Conservation (phyloP, 805 yeast species). For the Cyberlindnera bimundalis region DNA sequence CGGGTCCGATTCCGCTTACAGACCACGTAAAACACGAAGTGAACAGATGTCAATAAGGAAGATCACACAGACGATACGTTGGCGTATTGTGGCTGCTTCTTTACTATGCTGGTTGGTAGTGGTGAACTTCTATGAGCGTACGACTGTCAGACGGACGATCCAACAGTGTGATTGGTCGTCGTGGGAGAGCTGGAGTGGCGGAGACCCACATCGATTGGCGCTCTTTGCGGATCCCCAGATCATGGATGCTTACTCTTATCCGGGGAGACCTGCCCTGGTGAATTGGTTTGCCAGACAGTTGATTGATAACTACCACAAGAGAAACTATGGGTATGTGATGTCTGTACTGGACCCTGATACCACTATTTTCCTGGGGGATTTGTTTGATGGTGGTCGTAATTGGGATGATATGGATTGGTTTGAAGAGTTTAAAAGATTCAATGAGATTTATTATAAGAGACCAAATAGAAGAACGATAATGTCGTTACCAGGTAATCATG, state of each 20-base stretch:
- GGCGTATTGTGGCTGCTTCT: constrained; percentile 11
- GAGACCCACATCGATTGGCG: constrained; percentile 47
- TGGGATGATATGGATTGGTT: constrained; percentile 75
- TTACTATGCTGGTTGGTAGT: constrained; percentile 40
- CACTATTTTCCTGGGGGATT: constrained; percentile 80
- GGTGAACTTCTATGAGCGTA: constrained; percentile 53
- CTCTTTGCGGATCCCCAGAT: constrained; percentile 93
- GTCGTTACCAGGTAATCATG: constrained; percentile 91
- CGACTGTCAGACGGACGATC: constrained; percentile 43
- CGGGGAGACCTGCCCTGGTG: constrained; percentile 52
- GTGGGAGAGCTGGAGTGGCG: constrained; percentile 59
- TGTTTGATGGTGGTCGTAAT: constrained; percentile 92
- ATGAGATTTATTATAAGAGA: constrained; percentile 57
- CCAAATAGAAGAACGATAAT: constrained; percentile 40
- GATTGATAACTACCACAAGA: constrained; percentile 74
- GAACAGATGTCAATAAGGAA: constrained; percentile 2
- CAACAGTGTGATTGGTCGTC: constrained; percentile 54
- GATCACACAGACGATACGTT: constrained; percentile 8
- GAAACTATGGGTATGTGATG: constrained; percentile 66
- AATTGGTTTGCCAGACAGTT: constrained; percentile 55
- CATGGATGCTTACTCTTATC: constrained; percentile 85
- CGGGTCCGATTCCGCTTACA: constrained; percentile 10
- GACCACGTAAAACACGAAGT: constrained; percentile 11
- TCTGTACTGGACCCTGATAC: constrained; percentile 65
- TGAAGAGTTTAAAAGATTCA: constrained; percentile 66